Conservation (phyloP, 2,329 filamentous ascomycete genomes). For the Ceratocystis diversiconidia region DNA sequence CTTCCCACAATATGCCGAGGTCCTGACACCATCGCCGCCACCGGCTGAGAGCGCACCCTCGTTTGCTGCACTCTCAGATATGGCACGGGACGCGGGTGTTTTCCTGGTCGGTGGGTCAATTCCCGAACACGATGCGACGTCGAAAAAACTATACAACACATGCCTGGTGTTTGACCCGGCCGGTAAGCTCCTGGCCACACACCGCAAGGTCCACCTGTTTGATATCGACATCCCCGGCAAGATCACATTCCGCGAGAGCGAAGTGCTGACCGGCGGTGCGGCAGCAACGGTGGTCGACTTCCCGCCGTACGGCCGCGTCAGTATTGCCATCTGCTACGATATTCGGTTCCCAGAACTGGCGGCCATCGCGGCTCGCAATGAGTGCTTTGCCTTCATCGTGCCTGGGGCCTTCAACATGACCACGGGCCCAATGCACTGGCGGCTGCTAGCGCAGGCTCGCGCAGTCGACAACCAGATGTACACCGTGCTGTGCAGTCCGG, state of each 20-base stretch:
- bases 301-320: slow-evolving; percentile 76
- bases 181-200: slow-evolving; percentile 68
- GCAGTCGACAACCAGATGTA: slow-evolving; percentile 92
- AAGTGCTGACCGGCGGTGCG: slow-evolving; percentile 74
- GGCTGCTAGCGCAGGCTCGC: slow-evolving; percentile 63
- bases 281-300: slow-evolving; percentile 74
- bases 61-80: slow-evolving; percentile 66
- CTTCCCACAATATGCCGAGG: slow-evolving; percentile 87
- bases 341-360: slow-evolving; percentile 91
- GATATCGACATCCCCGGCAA: slow-evolving; percentile 95
- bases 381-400: slow-evolving; percentile 79
- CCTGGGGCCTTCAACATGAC: slow-evolving; percentile 96
- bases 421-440: slow-evolving; percentile 86
- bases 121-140: slow-evolving; percentile 53
- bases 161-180: slow-evolving; percentile 66
- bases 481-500: slow-evolving; percentile 83
- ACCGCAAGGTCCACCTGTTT: slow-evolving; percentile 91
- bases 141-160: slow-evolving; percentile 72
- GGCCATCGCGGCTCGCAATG: slow-evolving; percentile 70
- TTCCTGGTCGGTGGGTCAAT: slow-evolving; percentile 89
- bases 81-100: slow-evolving; percentile 63
- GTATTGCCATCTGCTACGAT: slow-evolving; percentile 92
- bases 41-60: slow-evolving; percentile 56
- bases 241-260: slow-evolving; percentile 81
- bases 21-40: slow-evolving; percentile 59